Evolutionary conservation across 2,329 filamentous ascomycete genomes (phyloP), one percentile per base, ranked within the genome.

Genomic region (Chalaropsis thielavioides): DNA sequence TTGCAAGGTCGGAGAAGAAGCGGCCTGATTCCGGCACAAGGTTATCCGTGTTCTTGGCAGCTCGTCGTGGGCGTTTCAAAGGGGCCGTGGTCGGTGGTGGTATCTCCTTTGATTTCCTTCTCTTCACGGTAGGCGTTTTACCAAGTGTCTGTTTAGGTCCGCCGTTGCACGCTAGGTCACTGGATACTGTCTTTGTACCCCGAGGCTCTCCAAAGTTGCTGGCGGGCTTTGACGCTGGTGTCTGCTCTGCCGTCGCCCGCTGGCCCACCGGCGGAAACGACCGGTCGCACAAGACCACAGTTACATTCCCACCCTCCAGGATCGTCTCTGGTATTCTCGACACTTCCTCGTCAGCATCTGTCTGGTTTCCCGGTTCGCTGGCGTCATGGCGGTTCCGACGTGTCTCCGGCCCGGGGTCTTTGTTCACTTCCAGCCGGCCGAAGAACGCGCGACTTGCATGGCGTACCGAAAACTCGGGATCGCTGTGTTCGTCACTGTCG

Each of bases 1-100:
- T 87, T 0, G 75, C 73, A n/a, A 88, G 73, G 0, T 75, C 80
- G 56, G 76, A 79, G 71, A 91, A 86, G 4, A 89, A 78, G 69
- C 81, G 79, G 65, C 81, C 74, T 0, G 73, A 72, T 67, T 83
- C 79, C 0, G 83, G 79, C 0, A 81, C 61, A 10, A 51, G 22
- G 19, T 44, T 17, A 10, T 15, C 40, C 19, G 78, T 79, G 24
- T 79, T 66, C 1, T 72, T 68, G 0, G 71, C 67, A 51, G 76
- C 70, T 10, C 68, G 56, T 67, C 61, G 46, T 68, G 69, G 35
- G 69, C 66, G 38, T n/a, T 68, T 64, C 69, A 66, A 7, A 70
- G 70, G 15, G 65, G 68, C 56, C 11, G 17, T 11, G 41, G n/a
- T 41, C 17, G 43, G 15, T 27, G 6, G 59, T 38, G 27, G 5